phyloP scores from a whole-genome alignment of 345 rosid genomes.

The Citrus trifoliata region DNA sequence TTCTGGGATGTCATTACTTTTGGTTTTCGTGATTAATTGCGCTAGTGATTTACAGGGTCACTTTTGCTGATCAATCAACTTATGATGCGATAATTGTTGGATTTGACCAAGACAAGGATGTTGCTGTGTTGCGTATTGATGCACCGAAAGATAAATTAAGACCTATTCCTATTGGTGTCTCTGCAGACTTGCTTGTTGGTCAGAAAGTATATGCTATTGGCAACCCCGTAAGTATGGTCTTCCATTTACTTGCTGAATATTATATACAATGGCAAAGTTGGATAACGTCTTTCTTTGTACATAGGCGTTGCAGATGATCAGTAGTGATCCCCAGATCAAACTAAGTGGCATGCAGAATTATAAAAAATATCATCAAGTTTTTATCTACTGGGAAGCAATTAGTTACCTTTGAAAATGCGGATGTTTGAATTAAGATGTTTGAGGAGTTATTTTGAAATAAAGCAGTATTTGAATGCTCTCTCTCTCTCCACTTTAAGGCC shows the following conservation, averaged over 20 bases:
- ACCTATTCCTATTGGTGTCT: slow-evolving; percentile 85
- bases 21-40: slow-evolving; percentile 7
- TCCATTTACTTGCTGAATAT: neutral
- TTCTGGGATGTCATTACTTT: neutral
- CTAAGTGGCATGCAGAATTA: neutral
- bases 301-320: neutral
- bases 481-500: neutral
- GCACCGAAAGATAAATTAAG: slow-evolving; percentile 75
- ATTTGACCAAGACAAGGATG: slow-evolving; percentile 97
- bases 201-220: slow-evolving; percentile 98
- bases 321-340: neutral
- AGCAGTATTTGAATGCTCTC: neutral
- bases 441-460: neutral
- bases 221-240: slow-evolving; percentile 70
- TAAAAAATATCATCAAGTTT: neutral
- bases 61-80: slow-evolving; percentile 83
- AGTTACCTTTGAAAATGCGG: neutral
- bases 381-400: neutral
- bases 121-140: slow-evolving; percentile 71
- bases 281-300: neutral
- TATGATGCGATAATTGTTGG: slow-evolving; percentile 93
- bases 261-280: neutral
- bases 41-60: slow-evolving; percentile 53
- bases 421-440: neutral
- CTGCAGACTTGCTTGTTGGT: slow-evolving; percentile 94